phyloP scores from a whole-genome alignment of 1,139 yeast genomes.

The Saccharomyces uvarum region DNA sequence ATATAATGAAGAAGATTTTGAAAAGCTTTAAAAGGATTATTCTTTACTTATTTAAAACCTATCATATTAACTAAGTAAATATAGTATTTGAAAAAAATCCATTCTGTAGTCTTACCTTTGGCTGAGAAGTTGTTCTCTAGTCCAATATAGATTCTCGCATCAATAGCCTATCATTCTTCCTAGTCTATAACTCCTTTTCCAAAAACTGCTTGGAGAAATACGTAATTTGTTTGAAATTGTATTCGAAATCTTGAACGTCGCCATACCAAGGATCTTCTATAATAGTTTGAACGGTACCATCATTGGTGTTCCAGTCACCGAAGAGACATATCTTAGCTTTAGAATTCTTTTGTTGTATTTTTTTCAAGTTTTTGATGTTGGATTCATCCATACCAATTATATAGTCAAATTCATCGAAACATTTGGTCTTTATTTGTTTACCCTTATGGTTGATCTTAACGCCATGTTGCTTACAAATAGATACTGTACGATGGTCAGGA shows the following conservation, averaged over 20 bases:
- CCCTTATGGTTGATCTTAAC: constrained; percentile 72
- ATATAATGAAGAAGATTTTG: constrained; percentile 50
- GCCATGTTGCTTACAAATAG: constrained; percentile 62
- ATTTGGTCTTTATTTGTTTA: constrained; percentile 54
- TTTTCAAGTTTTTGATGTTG: constrained; percentile 53
- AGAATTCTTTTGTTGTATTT: constrained; percentile 48
- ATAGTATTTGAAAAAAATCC: not conserved
- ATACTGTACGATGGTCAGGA: constrained; percentile 69
- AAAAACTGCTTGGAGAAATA: constrained; percentile 68
- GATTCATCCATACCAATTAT: constrained; percentile 78
- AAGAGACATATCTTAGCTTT: constrained; percentile 52
- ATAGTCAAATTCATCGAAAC: constrained; percentile 70
- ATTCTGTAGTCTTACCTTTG: not conserved
- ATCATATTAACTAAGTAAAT: not conserved
- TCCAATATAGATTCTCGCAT: not conserved
- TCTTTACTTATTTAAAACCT: not conserved
- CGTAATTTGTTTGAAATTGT: constrained; percentile 61
- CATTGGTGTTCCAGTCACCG: constrained; percentile 64
- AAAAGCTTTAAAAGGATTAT: constrained; percentile 30
- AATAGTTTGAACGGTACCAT: constrained; percentile 40
- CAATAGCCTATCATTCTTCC: not conserved
- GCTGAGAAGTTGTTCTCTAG: not conserved
- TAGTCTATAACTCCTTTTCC: constrained; percentile 35
- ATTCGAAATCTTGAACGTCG: constrained; percentile 72
- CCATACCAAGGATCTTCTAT: constrained; percentile 94